These are phyloP conservation scores for Aspergillus amoenus DNA, from an alignment of 2,329 filamentous ascomycete species.

Conservation along the genomic window DNA sequence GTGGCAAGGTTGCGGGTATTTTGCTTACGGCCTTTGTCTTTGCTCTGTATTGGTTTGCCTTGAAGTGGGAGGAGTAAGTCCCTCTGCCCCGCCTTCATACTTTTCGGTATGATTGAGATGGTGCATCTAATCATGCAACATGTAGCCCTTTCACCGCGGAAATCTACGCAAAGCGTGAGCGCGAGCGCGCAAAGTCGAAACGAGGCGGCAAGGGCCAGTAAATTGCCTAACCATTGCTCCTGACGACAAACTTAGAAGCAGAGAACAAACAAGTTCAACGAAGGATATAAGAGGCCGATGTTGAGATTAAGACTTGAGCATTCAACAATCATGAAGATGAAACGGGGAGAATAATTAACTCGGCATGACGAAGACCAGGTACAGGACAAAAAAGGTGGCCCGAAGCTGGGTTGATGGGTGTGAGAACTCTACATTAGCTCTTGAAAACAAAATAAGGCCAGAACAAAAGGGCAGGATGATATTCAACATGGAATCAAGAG, in stretches of 20 bases:
- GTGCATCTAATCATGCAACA: constrained; percentile 13
- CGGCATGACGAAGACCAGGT: not conserved
- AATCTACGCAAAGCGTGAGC: constrained; percentile 77
- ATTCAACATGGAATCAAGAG: constrained; percentile 9
- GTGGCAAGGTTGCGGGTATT: constrained; percentile 83
- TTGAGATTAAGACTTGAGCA: constrained; percentile 17
- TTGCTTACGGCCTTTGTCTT: constrained; percentile 73
- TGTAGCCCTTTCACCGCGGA: constrained; percentile 77
- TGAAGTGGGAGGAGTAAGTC: constrained; percentile 76
- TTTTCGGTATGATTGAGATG: not conserved
- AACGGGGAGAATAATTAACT: not conserved
- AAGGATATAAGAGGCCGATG: not conserved
- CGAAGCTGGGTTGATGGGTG: not conserved
- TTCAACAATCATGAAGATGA: constrained; percentile 28
- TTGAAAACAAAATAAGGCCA: not conserved
- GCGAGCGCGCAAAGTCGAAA: constrained; percentile 39
- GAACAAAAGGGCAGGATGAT: not conserved
- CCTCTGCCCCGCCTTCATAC: not conserved
- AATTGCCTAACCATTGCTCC: constrained; percentile 5
- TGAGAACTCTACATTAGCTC: not conserved
- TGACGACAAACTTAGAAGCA: not conserved
- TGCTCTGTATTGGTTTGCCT: constrained; percentile 74
- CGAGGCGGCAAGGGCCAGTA: constrained; percentile 40
- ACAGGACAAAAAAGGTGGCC: not conserved
- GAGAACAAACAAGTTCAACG: not conserved